Conservation (phyloP, 208 protist species). For the Histomonas meleagridis region DNA sequence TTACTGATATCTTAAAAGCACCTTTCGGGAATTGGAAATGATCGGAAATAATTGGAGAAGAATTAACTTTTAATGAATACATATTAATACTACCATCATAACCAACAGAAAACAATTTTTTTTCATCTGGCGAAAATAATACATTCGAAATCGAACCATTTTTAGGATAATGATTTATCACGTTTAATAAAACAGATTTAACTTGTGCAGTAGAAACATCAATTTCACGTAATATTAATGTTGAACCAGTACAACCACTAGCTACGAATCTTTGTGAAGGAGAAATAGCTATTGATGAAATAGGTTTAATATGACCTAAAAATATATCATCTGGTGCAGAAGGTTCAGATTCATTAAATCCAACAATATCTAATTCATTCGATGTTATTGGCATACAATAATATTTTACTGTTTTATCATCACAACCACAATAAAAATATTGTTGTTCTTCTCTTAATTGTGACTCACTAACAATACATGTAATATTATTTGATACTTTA, state of each 20-base stretch:
- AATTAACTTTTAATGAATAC: background rate
- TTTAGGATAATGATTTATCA: background rate
- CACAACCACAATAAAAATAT: conserved; percentile 22
- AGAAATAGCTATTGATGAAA: background rate
- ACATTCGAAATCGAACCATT: background rate
- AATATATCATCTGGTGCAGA: background rate
- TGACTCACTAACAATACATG: background rate
- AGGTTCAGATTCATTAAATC: background rate
- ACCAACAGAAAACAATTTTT: conserved; percentile 1
- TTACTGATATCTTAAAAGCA: background rate
- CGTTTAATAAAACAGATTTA: background rate
- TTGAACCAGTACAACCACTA: background rate
- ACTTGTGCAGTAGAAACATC: background rate
- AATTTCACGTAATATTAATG: background rate
- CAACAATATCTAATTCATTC: background rate
- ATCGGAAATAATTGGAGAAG: background rate
- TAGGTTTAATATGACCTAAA: background rate
- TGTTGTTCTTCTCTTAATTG: conserved; percentile 2
- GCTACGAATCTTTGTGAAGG: background rate
- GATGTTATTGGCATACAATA: conserved; percentile 30
- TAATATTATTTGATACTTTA: conserved; percentile 3
- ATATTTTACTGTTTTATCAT: conserved; percentile 28
- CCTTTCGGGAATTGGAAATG: background rate
- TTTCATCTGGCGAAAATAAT: background rate
- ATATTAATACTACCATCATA: conserved; percentile 32